Evolutionary conservation across 2,329 filamentous ascomycete genomes (phyloP).

Genomic region (Trichophyton benhamiae): DNA sequence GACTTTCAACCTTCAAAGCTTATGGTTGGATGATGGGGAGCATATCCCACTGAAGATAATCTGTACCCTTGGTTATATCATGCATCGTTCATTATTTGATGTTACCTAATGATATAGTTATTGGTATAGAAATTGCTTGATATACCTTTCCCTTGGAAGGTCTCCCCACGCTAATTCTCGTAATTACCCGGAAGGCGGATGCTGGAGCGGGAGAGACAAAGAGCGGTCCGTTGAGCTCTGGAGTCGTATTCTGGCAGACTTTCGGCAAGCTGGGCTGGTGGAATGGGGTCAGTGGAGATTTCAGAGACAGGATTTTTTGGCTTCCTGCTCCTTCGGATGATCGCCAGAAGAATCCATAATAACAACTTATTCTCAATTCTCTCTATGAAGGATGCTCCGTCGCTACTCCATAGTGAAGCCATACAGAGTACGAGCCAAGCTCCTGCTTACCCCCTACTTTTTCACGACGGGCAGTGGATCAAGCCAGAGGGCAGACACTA

Average conservation of each 20-base stretch:
- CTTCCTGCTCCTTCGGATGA: neutral
- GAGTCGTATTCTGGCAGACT: neutral
- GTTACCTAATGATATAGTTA: neutral
- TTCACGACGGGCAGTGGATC: neutral
- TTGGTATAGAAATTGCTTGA: neutral
- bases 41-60: neutral
- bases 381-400: neutral
- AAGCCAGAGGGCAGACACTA: neutral
- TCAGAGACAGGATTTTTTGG: neutral
- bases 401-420: neutral
- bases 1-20: neutral
- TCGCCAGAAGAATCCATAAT: neutral
- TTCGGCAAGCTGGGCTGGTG: neutral
- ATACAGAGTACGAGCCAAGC: neutral
- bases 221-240: neutral
- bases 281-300: neutral
- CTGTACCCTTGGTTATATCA: neutral
- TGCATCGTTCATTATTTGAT: neutral
- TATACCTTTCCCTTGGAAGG: neutral
- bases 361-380: neutral
- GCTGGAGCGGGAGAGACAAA: neutral
- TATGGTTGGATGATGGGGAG: neutral
- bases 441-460: neutral
- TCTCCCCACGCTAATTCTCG: constrained; percentile 2
- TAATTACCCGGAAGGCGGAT: neutral